Base-by-base conservation (phyloP, 768 basidiomycete species). In the Suillus placidus region DNA sequence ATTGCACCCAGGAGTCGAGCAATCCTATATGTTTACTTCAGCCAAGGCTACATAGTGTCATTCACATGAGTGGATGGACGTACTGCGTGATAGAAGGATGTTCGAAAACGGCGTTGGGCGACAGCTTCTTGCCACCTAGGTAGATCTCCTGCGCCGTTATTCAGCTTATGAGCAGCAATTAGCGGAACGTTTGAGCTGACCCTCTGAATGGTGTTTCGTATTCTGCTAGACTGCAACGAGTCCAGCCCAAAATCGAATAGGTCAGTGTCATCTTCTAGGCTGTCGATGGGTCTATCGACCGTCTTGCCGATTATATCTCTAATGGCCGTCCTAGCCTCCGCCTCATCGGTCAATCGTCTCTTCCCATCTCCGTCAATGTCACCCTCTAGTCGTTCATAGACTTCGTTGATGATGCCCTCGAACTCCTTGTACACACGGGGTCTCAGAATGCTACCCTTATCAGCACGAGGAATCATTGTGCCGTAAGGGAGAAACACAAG, bases 391-490 rank as follows among this genome's bases (percentile, higher is more conserved):
- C 76, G 75, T 37, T 72, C 71, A 69, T 82, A 83, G 13, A 78
- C 72, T 2, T 62, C 68, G 26, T 80, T 75, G 64, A 87, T 87
- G 61, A 80, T 56, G 37, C 76, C 71, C 62, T 82, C 81, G 70
- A 86, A 86, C 61, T 81, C 79, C 52, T 79, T 80, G 73, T 87
- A 87, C 51, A 82, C 83, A 32, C 80, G 80, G 0, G 82, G 79
- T 42, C 86, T 74, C 10, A 87, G 68, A 60, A 86, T 83, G 42
- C 78, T 81, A 65, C 83, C 80, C 71, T 87, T 87, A 64, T 84
- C 82, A 3, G 85, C 83, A 65, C 80, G 71, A 0, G 85, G 86
- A 34, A 87, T 79, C n/a, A 76, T 68, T 0, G 84, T 85, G 3
- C 75, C 81, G 65, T 77, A 73, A 30, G 84, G 83, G 10, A 88